Conservation (phyloP, 2,329 filamentous ascomycete species). For the Microdochium paspali region DNA sequence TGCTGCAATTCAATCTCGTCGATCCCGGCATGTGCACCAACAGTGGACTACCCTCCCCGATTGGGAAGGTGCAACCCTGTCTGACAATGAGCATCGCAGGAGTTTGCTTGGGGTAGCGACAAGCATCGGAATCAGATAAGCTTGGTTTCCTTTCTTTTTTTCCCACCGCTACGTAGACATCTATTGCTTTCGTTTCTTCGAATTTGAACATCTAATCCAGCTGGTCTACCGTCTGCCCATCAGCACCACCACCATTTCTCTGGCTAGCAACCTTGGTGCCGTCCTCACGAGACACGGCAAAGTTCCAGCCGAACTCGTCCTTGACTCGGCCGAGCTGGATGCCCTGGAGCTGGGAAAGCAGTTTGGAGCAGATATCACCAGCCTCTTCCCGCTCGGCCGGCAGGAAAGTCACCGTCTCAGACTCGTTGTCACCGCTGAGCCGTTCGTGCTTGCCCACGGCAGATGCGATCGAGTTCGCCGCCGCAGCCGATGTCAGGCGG, state of each 20-base stretch:
- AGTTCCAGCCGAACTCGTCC: conserved; percentile 69
- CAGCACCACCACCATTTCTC: conserved; percentile 6
- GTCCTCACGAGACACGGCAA: conserved; percentile 34
- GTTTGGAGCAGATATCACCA: conserved; percentile 61
- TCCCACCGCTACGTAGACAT: too few species aligned
- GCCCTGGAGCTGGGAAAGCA: conserved; percentile 69
- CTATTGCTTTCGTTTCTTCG: too few species aligned
- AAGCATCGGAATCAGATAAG: too few species aligned
- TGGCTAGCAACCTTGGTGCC: conserved; percentile 25
- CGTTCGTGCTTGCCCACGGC: conserved; percentile 23
- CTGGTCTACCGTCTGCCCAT: conserved; percentile 23
- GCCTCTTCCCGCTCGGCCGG: conserved; percentile 52
- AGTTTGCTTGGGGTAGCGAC: too few species aligned
- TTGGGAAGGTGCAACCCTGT: conserved; percentile 1
- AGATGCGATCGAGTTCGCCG: conserved; percentile 28
- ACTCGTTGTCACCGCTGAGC: conserved; percentile 24
- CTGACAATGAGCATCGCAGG: too few species aligned
- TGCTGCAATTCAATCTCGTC: too few species aligned
- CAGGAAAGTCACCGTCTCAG: conserved; percentile 47
- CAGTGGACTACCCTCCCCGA: too few species aligned
- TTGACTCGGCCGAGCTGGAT: conserved; percentile 75
- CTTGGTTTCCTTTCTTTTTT: too few species aligned
- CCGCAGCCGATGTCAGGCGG: conserved; percentile 36
- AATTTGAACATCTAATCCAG: conserved; percentile 21
- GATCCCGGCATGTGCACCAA: too few species aligned